Evolutionary conservation across 345 rosid genomes (phyloP).

Genomic region (Excoecaria agallocha): DNA sequence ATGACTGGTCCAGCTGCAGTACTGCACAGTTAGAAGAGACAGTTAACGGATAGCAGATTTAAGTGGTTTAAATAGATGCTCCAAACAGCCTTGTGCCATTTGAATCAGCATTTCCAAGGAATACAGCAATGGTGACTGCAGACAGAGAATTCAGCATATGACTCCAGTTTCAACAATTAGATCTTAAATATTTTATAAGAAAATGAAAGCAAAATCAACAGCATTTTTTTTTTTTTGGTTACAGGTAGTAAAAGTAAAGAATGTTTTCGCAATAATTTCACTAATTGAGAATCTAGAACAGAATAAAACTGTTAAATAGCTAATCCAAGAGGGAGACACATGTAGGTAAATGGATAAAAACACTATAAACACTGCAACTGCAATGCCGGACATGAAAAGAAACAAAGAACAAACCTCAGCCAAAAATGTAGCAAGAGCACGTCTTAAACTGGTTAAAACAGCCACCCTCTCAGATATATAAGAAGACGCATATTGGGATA

Average conservation of each 20-base stretch:
- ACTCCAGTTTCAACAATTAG: background rate
- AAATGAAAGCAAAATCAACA: background rate
- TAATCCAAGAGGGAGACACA: background rate
- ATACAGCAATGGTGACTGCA: background rate
- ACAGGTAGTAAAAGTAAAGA: too few species aligned
- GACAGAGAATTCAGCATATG: background rate
- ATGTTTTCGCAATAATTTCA: background rate
- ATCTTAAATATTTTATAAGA: background rate
- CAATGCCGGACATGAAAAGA: slow-evolving; percentile 4
- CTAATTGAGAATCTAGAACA: background rate
- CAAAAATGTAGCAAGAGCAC: slow-evolving; percentile 68
- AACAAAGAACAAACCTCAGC: slow-evolving; percentile 58
- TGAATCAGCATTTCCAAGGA: background rate
- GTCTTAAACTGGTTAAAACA: slow-evolving; percentile 56
- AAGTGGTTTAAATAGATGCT: background rate
- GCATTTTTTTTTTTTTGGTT: too few species aligned
- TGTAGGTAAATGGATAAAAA: background rate
- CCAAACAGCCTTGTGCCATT: background rate
- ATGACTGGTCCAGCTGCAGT: background rate
- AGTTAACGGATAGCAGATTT: background rate
- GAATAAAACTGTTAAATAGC: background rate
- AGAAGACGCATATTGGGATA: slow-evolving; percentile 57
- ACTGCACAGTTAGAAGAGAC: background rate
- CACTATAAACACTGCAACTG: background rate
- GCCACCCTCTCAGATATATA: slow-evolving; percentile 66